Conservation (phyloP, 177 flowering plant species). For the Vitis hybrid region DNA sequence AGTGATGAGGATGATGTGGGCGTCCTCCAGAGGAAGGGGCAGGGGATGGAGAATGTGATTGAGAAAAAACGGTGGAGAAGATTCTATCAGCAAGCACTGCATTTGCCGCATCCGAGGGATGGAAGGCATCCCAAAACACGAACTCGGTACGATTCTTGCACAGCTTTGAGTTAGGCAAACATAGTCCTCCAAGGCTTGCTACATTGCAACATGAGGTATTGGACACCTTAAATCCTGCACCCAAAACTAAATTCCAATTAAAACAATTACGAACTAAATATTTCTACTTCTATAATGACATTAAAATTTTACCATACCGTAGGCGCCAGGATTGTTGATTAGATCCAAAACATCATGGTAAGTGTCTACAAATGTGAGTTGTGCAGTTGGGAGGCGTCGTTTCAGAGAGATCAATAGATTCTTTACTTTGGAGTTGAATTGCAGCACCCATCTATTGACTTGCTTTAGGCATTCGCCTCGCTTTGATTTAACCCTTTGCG, state of each 20-base stretch:
- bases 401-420: constrained; percentile 38
- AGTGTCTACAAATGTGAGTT: constrained; percentile 54
- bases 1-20: constrained; percentile 6
- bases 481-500: constrained; percentile 73
- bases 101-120: constrained; percentile 85
- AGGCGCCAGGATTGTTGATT: constrained; percentile 47
- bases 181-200: constrained; percentile 66
- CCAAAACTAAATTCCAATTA: not conserved
- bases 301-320: constrained; percentile 34
- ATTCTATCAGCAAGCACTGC: constrained; percentile 51
- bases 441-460: constrained; percentile 55
- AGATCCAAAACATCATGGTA: constrained; percentile 55
- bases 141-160: constrained; percentile 60
- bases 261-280: not conserved
- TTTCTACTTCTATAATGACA: too few relatives aligned
- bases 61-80: constrained; percentile 38
- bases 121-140: constrained; percentile 93
- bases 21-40: constrained; percentile 9
- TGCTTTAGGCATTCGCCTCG: constrained; percentile 54
- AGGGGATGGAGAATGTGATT: constrained; percentile 19
- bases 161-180: constrained; percentile 69
- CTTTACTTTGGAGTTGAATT: constrained; percentile 55
- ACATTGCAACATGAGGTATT: constrained; percentile 82
- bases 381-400: constrained; percentile 38
- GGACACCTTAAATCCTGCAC: constrained; percentile 56